Evolutionary conservation across 1,139 yeast genomes (phyloP), one percentile per base, ranked within the genome.

Genomic region (Diutina sp.): DNA sequence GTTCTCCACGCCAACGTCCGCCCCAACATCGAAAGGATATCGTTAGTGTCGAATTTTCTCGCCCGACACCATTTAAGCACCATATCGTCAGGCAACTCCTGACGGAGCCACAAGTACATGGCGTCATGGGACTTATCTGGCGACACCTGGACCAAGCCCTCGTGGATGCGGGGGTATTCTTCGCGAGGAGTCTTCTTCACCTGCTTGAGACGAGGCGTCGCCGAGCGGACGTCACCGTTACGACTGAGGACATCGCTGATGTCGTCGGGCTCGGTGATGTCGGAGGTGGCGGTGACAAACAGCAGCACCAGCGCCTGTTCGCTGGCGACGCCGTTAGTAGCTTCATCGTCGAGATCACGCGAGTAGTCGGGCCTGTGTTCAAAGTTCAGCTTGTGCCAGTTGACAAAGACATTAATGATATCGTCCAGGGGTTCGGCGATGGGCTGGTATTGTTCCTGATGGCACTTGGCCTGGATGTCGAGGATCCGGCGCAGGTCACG

Each of bases 1-100:
- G 70, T 59, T 65, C 95, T 80, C 95, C 96, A 90, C 60, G 79
- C 75, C 63, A 89, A 68, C 29, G 91, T 82, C 55, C 77, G 71
- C 8, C 85, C 79, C 56, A 85, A 66, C 95, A 87, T 87, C n/a
- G 75, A 73, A 51, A 85, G 64, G 0, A 89, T 74, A 61, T 80
- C 79, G 60, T 79, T 82, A 16, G 80, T 76, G 62, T 85, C 80
- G 84, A 87, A 85, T 66, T 87, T 87, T 65, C 93, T 78, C 16
- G 95, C 95, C 58, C 90, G 74, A 35, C 85, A 67, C 53, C 59
- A 60, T 14, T 60, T 61, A 41, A 61, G 61, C 6, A 61, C 14
- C 28, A 14, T 14, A 58, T 84, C 83, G 67, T 90, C 97, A 1
- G 91, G 88, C 45, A 81, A 73, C 64, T 88, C 96, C 53, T 78